Conservation (phyloP, 2,329 filamentous ascomycete genomes). For the Fusarium miscanthi region DNA sequence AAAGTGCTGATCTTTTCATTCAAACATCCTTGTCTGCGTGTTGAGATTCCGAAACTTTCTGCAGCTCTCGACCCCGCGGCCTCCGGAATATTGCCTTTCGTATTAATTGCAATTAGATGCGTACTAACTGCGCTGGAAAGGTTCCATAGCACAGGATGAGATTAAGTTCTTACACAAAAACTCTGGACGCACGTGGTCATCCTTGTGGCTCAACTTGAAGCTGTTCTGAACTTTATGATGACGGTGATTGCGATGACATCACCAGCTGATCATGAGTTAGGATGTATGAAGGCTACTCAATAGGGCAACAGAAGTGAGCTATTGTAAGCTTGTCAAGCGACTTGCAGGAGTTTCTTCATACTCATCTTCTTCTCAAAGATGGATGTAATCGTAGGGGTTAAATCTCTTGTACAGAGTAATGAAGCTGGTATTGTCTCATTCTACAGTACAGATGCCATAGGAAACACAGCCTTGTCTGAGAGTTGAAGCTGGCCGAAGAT, state of each 20-base stretch:
- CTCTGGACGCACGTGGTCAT: not conserved
- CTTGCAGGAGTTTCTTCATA: not conserved
- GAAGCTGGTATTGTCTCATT: not conserved
- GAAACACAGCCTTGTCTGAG: not conserved
- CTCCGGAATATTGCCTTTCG: not conserved
- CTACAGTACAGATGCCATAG: not conserved
- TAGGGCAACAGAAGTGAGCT: not conserved
- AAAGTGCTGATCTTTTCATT: not conserved
- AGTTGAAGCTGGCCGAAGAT: not conserved
- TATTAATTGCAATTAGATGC: too few species aligned
- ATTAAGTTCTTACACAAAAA: not conserved
- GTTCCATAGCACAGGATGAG: not conserved
- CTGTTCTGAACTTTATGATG: not conserved
- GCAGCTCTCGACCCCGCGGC: not conserved
- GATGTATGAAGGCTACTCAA: not conserved
- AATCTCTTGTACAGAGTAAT: too few species aligned
- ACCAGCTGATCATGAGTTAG: not conserved
- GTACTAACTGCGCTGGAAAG: too few species aligned
- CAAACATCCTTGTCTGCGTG: not conserved
- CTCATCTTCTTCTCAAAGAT: not conserved
- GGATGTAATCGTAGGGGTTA: accelerated
- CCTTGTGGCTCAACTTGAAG: not conserved
- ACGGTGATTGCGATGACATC: not conserved
- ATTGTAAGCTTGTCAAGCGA: too few species aligned
- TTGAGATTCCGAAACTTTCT: not conserved